Conservation (phyloP, 805 yeast species). For the Peterozyma toletana region DNA sequence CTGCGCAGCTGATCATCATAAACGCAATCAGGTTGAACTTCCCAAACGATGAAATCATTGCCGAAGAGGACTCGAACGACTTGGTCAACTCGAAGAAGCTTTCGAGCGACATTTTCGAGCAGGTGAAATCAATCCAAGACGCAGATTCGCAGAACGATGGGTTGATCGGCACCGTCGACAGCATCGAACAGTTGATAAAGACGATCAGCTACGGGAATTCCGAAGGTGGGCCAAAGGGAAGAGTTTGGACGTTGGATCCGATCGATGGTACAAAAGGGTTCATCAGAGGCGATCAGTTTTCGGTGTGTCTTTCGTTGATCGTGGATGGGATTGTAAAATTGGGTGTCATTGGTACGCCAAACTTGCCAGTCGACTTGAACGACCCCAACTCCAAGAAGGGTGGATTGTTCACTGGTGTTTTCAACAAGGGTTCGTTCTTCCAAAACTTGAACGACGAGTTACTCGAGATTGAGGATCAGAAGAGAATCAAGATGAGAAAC, state of each 20-base stretch:
- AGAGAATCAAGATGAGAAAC: slow-evolving; percentile 45
- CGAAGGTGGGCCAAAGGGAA: slow-evolving; percentile 68
- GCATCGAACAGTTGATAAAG: slow-evolving; percentile 43
- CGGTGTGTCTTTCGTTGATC: slow-evolving; percentile 87
- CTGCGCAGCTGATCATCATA: slow-evolving; percentile 90
- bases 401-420: slow-evolving; percentile 68
- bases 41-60: slow-evolving; percentile 83
- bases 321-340: slow-evolving; percentile 79
- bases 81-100: slow-evolving; percentile 47
- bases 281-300: slow-evolving; percentile 92
- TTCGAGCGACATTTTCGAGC: slow-evolving; percentile 46
- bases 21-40: slow-evolving; percentile 73
- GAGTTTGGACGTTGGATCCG: slow-evolving; percentile 98
- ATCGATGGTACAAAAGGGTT: slow-evolving; percentile 98
- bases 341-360: slow-evolving; percentile 97
- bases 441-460: slow-evolving; percentile 34
- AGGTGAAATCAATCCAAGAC: slow-evolving; percentile 47
- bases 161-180: slow-evolving; percentile 33
- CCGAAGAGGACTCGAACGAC: slow-evolving; percentile 83
- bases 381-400: slow-evolving; percentile 43
- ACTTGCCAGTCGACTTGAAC: slow-evolving; percentile 50
- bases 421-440: slow-evolving; percentile 62
- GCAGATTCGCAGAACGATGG: slow-evolving; percentile 25
- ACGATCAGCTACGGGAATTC: slow-evolving; percentile 78
- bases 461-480: slow-evolving; percentile 18